These are phyloP conservation scores for Yarrowia sp. DNA, from an alignment of 805 yeast genomes.

Conservation along the genomic window DNA sequence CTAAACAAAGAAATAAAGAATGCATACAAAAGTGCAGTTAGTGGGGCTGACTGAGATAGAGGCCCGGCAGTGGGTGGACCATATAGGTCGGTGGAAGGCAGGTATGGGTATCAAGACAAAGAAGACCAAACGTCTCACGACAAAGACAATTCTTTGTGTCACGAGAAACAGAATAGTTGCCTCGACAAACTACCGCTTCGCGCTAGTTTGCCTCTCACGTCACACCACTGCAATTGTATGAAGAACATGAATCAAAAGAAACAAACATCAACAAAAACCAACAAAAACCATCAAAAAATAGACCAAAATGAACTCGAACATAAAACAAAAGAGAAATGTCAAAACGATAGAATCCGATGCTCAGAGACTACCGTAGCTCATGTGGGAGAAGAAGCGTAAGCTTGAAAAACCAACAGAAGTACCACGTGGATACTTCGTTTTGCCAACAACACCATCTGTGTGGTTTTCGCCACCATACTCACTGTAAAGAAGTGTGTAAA, in stretches of 20 bases:
- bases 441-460: too few relatives aligned
- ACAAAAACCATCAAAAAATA: too few relatives aligned
- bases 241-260: background rate
- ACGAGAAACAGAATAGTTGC: too few relatives aligned
- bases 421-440: too few relatives aligned
- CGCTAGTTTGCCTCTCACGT: too few relatives aligned
- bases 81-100: too few relatives aligned
- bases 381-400: background rate
- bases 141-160: too few relatives aligned
- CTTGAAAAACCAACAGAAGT: background rate
- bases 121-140: too few relatives aligned
- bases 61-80: background rate
- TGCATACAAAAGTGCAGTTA: slow-evolving; percentile 26
- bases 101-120: too few relatives aligned
- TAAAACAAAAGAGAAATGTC: background rate
- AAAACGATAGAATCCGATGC: slow-evolving; percentile 4
- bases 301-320: background rate
- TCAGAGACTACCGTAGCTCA: slow-evolving; percentile 17
- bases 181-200: too few relatives aligned
- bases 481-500: background rate
- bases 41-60: slow-evolving; percentile 9
- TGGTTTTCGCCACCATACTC: background rate
- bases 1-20: slow-evolving; percentile 21
- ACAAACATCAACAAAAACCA: background rate
- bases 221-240: background rate